These are phyloP conservation scores for Dioszegia aurantiaca DNA, from an alignment of 768 basidiomycete genomes.

Conservation along the genomic window DNA sequence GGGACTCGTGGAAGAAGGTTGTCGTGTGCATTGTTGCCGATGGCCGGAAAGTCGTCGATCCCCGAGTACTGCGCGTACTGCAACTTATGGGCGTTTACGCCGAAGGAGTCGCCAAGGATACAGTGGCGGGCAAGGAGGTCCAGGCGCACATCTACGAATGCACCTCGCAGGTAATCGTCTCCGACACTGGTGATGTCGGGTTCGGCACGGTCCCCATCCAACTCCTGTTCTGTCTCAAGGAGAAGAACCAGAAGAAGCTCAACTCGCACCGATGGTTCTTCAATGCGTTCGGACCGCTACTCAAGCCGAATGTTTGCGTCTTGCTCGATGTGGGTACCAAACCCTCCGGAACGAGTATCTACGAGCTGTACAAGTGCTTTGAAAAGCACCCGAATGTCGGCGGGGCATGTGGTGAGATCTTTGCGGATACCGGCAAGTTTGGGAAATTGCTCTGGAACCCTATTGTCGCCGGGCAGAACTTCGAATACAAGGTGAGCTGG, in stretches of 20 bases:
- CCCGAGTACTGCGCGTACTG: constrained; percentile 74
- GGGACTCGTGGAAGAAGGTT: constrained; percentile 54
- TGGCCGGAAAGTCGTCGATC: constrained; percentile 52
- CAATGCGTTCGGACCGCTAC: constrained; percentile 49
- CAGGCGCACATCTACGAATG: constrained; percentile 61
- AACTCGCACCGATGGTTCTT: constrained; percentile 51
- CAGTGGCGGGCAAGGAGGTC: constrained; percentile 81
- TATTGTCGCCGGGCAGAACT: constrained; percentile 48
- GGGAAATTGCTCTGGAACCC: constrained; percentile 45
- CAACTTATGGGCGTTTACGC: constrained; percentile 60
- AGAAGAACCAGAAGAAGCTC: constrained; percentile 56
- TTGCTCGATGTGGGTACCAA: constrained; percentile 51
- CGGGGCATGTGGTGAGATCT: constrained; percentile 46
- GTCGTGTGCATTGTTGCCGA: constrained; percentile 54
- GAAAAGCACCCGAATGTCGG: constrained; percentile 48
- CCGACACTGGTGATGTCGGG: constrained; percentile 71
- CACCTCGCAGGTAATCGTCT: constrained; percentile 73
- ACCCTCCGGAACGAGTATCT: constrained; percentile 46
- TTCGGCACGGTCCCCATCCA: constrained; percentile 48
- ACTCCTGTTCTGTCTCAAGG: constrained; percentile 76
- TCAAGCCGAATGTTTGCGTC: constrained; percentile 50
- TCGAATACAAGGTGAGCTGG: constrained; percentile 42
- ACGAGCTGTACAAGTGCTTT: constrained; percentile 49
- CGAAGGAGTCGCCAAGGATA: constrained; percentile 77
- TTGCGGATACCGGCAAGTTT: constrained; percentile 29